Conservation (phyloP, 257 asterid species). For the Petrea volubilis region DNA sequence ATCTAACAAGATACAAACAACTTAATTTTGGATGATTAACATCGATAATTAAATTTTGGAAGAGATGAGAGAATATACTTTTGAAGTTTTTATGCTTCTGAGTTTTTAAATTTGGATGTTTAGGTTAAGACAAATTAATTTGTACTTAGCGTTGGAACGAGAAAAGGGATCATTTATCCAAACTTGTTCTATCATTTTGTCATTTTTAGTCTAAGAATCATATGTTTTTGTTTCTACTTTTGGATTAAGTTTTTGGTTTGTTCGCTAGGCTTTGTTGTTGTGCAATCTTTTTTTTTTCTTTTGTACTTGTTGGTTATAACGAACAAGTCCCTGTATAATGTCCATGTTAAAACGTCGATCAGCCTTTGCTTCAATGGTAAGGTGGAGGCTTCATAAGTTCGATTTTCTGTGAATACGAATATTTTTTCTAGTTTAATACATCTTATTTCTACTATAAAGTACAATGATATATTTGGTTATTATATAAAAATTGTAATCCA, state of each 20-base stretch:
- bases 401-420: too few relatives aligned
- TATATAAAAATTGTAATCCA: too few relatives aligned
- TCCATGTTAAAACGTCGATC: too few relatives aligned
- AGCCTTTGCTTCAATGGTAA: too few relatives aligned
- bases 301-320: neutral
- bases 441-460: too few relatives aligned
- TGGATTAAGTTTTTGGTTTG: conserved; percentile 8
- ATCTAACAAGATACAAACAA: neutral
- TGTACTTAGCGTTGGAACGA: conserved; percentile 16
- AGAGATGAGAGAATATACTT: conserved; percentile 19
- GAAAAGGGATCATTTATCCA: conserved; percentile 9
- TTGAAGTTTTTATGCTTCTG: conserved; percentile 2
- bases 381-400: too few relatives aligned
- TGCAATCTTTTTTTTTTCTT: neutral
- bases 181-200: neutral
- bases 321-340: neutral
- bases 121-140: conserved; percentile 16
- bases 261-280: neutral
- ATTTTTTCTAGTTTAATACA: too few relatives aligned
- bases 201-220: neutral
- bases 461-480: too few relatives aligned
- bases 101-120: neutral
- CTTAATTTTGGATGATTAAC: neutral
- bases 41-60: neutral
- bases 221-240: neutral